Evolutionary conservation across 2,329 filamentous ascomycete species (phyloP).

Genomic region (Cladobotryum mycophilum): DNA sequence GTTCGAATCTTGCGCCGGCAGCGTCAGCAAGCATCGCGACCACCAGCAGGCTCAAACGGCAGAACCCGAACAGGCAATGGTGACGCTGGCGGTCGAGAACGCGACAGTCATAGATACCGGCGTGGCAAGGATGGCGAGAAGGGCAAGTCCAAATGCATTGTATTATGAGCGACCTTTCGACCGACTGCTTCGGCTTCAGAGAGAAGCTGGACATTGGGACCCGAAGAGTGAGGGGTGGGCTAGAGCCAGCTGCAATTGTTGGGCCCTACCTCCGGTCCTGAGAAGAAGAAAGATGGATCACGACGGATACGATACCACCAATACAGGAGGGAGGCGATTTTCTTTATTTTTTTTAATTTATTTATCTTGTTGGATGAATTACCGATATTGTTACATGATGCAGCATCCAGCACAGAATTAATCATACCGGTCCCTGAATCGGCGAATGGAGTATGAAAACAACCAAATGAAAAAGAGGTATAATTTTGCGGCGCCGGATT

Average conservation of each 20-base stretch:
- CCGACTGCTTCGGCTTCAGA: constrained; percentile 1
- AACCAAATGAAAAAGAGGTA: constrained; percentile 32
- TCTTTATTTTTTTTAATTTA: constrained; percentile 10
- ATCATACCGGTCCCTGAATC: constrained; percentile 28
- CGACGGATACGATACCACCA: constrained; percentile 8
- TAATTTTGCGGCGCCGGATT: constrained; percentile 32
- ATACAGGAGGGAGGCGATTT: constrained; percentile 1
- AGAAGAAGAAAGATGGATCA: constrained; percentile 4
- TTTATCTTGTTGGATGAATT: constrained; percentile 23
- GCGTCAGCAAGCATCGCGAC: constrained; percentile 51
- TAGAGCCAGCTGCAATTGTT: constrained; percentile 2
- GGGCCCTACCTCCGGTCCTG: background rate
- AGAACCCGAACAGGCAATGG: constrained; percentile 35
- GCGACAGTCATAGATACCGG: constrained; percentile 23
- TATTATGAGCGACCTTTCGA: constrained; percentile 29
- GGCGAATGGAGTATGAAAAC: constrained; percentile 35
- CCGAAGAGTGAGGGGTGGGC: background rate
- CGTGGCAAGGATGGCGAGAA: constrained; percentile 31
- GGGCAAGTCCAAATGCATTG: constrained; percentile 32
- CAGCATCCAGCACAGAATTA: constrained; percentile 28
- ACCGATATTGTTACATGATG: constrained; percentile 24
- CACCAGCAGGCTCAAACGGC: constrained; percentile 27
- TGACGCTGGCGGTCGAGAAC: constrained; percentile 27
- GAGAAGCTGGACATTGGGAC: constrained; percentile 3
- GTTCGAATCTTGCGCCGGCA: constrained; percentile 84